Percentiles rank a stretch among this genome's conserved stretches.
These are phyloP conservation scores for Penicillium griseofulvum DNA, from an alignment of 2,329 filamentous ascomycete genomes.

Conservation along the genomic window DNA sequence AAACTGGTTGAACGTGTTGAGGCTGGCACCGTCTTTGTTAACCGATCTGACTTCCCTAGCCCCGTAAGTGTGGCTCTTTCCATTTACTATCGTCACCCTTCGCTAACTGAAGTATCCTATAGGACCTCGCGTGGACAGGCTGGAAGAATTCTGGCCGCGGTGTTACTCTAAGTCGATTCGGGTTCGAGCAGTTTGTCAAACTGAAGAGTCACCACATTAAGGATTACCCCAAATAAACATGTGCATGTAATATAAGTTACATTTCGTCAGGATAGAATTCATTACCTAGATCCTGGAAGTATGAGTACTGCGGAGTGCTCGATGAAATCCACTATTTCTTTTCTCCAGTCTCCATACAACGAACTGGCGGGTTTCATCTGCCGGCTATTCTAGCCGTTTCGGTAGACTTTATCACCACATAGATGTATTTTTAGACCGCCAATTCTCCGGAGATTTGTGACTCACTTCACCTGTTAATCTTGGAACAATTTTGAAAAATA, in stretches of 20 bases:
- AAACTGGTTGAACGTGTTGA: constrained; percentile 77
- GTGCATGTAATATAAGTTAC: neutral
- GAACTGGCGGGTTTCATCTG: neutral
- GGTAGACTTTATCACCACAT: neutral
- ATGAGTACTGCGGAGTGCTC: neutral
- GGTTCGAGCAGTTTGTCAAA: constrained; percentile 94
- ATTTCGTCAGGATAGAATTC: neutral
- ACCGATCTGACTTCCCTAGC: constrained; percentile 86
- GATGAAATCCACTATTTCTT: neutral
- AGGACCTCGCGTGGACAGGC: constrained; percentile 94
- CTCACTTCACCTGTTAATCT: neutral
- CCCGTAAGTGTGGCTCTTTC: constrained; percentile 62
- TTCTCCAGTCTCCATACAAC: too few species aligned
- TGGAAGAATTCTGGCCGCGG: constrained; percentile 97
- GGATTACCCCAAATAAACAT: constrained; percentile 60
- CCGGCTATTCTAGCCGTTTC: neutral
- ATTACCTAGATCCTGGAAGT: neutral
- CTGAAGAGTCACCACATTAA: constrained; percentile 95
- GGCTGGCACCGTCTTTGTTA: constrained; percentile 94
- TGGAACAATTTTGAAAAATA: neutral
- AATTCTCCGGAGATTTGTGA: neutral
- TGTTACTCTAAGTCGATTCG: constrained; percentile 82
- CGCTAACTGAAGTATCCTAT: neutral
- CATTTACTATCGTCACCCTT: neutral
- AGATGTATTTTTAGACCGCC: neutral